These are phyloP conservation scores for Candida ulmi DNA, from an alignment of 805 yeast genomes.

Conservation along the genomic window DNA sequence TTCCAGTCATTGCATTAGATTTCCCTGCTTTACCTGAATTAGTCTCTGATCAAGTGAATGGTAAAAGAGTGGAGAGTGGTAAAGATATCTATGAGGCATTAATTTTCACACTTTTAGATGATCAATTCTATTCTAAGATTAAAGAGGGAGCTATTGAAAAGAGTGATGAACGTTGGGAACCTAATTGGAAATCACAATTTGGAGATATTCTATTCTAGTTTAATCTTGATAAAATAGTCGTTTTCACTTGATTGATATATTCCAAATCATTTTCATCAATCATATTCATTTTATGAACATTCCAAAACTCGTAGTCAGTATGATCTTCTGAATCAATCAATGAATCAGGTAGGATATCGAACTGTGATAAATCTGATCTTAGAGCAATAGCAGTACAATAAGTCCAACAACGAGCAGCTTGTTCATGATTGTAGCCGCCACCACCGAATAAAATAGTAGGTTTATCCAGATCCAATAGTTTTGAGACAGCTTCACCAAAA, in stretches of 20 bases:
- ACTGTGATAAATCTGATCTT: slow-evolving; percentile 15
- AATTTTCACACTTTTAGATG: slow-evolving; percentile 28
- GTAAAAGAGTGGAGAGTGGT: slow-evolving; percentile 46
- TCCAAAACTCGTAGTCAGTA: slow-evolving; percentile 47
- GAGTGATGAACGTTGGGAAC: slow-evolving; percentile 65
- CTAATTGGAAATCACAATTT: slow-evolving; percentile 53
- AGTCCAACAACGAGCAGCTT: slow-evolving; percentile 56
- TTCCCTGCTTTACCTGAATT: slow-evolving; percentile 79
- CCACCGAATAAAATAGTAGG: slow-evolving; percentile 61
- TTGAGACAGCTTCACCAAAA: slow-evolving; percentile 29
- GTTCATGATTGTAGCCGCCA: slow-evolving; percentile 66
- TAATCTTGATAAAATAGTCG: slow-evolving; percentile 3
- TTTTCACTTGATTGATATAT: slow-evolving; percentile 22
- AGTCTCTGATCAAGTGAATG: slow-evolving; percentile 65
- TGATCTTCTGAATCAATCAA: slow-evolving; percentile 35
- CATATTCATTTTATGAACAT: slow-evolving; percentile 28
- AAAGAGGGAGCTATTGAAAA: slow-evolving; percentile 71
- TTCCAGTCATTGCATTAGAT: slow-evolving; percentile 78
- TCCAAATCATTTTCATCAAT: slow-evolving; percentile 24
- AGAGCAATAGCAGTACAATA: slow-evolving; percentile 27
- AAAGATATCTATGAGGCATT: slow-evolving; percentile 41
- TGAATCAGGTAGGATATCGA: slow-evolving; percentile 53
- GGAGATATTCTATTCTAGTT: slow-evolving; percentile 15
- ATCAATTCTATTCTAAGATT: slow-evolving; percentile 32
- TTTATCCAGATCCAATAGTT: slow-evolving; percentile 22